Percentiles rank a stretch among this genome's conserved stretches.
Evolutionary conservation across 805 yeast species (phyloP).

Genomic region (Ogataea pignaliae): DNA sequence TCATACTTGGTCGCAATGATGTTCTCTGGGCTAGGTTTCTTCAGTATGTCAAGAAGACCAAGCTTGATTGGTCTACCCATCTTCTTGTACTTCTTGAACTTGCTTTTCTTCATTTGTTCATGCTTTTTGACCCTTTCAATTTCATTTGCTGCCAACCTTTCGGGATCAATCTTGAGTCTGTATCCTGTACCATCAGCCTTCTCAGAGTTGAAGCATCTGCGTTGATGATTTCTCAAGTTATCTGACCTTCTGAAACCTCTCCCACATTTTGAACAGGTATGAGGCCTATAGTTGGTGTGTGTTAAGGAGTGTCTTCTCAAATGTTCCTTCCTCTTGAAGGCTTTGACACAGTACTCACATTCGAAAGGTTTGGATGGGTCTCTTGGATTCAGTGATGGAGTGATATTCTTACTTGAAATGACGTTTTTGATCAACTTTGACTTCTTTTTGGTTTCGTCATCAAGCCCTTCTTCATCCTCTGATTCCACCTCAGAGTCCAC

Average conservation of each 20-base stretch:
- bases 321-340: conserved; percentile 26
- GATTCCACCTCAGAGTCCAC: not conserved
- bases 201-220: conserved; percentile 19
- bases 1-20: too few species aligned
- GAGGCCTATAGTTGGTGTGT: conserved; percentile 25
- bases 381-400: conserved; percentile 15
- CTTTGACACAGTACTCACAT: conserved; percentile 23
- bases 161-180: conserved; percentile 17
- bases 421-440: conserved; percentile 15
- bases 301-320: conserved; percentile 24
- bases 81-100: conserved; percentile 7
- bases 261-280: conserved; percentile 23
- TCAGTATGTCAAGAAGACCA: conserved; percentile 1
- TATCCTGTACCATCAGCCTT: conserved; percentile 19
- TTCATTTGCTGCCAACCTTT: conserved; percentile 17
- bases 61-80: conserved; percentile 4
- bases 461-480: conserved; percentile 1
- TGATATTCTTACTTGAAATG: conserved; percentile 20
- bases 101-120: conserved; percentile 10
- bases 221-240: conserved; percentile 24
- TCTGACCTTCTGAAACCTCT: conserved; percentile 27
- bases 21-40: not conserved
- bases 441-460: conserved; percentile 5
- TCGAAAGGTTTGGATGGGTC: conserved; percentile 17
- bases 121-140: conserved; percentile 18